phyloP scores from a whole-genome alignment of 345 rosid genomes.

The Geranium rotundifolium region DNA sequence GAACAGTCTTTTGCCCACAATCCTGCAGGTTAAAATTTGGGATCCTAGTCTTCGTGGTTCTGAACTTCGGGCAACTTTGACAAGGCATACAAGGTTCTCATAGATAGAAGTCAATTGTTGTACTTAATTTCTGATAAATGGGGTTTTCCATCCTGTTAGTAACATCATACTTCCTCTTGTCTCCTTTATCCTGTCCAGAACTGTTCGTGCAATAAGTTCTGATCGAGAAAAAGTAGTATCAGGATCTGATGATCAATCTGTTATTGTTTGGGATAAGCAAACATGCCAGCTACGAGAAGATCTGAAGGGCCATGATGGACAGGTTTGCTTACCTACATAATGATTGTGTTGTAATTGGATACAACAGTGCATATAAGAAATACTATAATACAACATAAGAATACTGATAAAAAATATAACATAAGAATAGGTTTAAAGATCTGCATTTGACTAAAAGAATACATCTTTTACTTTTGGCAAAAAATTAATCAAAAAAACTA shows the following conservation, averaged over 20 bases:
- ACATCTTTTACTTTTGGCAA: no score
- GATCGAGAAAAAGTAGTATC: constrained; percentile 96
- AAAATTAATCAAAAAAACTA: no score
- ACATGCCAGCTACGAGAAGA: constrained; percentile 84
- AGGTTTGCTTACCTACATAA: constrained; percentile 41
- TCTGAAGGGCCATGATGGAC: constrained; percentile 88
- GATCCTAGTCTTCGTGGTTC: constrained; percentile 98
- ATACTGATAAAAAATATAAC: no score
- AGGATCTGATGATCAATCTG: constrained; percentile 94
- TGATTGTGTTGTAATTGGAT: neutral
- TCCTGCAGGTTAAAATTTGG: constrained; percentile 88
- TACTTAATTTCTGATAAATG: neutral
- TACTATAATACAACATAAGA: no score
- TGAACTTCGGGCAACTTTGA: constrained; percentile 87
- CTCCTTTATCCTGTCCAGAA: constrained; percentile 35
- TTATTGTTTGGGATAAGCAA: constrained; percentile 98
- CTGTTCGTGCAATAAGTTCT: constrained; percentile 93
- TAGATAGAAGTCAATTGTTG: neutral
- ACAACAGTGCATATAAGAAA: neutral
- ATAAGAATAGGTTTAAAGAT: no score
- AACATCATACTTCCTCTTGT: neutral
- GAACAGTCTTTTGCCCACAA: constrained; percentile 4
- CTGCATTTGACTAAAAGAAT: no score
- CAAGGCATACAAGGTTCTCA: constrained; percentile 79
- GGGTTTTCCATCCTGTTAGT: neutral